Evolutionary conservation across 2,329 filamentous ascomycete species (phyloP).

Genomic region (Botrytis porri): DNA sequence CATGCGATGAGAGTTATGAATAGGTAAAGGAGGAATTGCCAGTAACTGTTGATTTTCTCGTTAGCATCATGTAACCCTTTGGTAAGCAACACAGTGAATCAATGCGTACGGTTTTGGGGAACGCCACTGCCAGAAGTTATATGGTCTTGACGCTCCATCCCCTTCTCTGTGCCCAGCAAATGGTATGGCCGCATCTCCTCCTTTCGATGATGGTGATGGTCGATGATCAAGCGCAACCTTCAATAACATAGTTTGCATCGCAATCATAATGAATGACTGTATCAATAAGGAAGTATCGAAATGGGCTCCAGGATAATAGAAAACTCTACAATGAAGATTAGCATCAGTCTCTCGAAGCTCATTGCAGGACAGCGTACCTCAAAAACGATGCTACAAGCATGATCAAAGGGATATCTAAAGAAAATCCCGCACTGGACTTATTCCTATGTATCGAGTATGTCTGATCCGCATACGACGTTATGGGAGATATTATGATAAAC

Average conservation of each 20-base stretch:
- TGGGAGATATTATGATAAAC: constrained; percentile 61
- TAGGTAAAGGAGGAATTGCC: constrained; percentile 72
- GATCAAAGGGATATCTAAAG: constrained; percentile 67
- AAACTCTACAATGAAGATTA: constrained; percentile 49
- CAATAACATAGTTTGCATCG: constrained; percentile 59
- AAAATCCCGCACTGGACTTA: constrained; percentile 66
- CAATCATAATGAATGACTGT: constrained; percentile 64
- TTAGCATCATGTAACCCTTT: neutral
- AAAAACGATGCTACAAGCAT: constrained; percentile 68
- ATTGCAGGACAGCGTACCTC: constrained; percentile 45
- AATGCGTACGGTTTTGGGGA: constrained; percentile 58
- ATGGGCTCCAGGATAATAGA: constrained; percentile 66
- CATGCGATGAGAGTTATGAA: constrained; percentile 57
- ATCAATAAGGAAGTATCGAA: constrained; percentile 62
- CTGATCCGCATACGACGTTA: constrained; percentile 65
- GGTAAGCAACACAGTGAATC: neutral
- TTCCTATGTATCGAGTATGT: constrained; percentile 61
- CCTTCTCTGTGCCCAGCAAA: constrained; percentile 50
- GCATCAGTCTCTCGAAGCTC: neutral
- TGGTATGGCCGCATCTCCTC: constrained; percentile 58
- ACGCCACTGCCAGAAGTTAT: constrained; percentile 81
- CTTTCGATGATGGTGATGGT: constrained; percentile 57
- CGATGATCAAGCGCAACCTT: constrained; percentile 68
- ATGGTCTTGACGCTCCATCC: constrained; percentile 55
- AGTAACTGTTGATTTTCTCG: constrained; percentile 55